phyloP scores from a whole-genome alignment of 2,329 filamentous ascomycete species.

The Onygenales sp. region DNA sequence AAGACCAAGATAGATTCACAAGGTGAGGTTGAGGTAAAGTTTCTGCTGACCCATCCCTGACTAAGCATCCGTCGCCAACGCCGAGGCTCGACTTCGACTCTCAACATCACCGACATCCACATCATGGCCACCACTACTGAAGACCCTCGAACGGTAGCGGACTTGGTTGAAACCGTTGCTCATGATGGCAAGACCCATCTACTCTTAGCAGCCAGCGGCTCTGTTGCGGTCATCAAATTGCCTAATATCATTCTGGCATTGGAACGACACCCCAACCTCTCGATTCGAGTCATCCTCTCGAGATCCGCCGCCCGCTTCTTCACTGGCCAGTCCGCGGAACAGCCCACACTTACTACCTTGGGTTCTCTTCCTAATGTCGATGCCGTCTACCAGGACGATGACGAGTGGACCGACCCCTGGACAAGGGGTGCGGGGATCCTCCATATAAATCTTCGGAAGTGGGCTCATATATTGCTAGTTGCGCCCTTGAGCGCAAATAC shows the following conservation, averaged over 20 bases:
- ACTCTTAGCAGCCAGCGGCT: conserved; percentile 57
- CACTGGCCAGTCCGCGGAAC: conserved; percentile 63
- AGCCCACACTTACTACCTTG: conserved; percentile 58
- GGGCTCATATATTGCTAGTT: conserved; percentile 72
- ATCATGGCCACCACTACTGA: no score
- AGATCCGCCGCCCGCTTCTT: conserved; percentile 66
- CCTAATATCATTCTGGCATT: conserved; percentile 50
- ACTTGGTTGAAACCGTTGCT: conserved; percentile 3
- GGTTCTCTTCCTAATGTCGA: conserved; percentile 61
- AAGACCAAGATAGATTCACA: no score
- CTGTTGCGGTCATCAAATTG: conserved; percentile 84
- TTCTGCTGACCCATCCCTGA: no score
- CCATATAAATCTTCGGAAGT: conserved; percentile 78
- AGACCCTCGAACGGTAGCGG: not conserved
- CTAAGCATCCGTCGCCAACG: no score
- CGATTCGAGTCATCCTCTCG: conserved; percentile 79
- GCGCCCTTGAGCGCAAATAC: conserved; percentile 77
- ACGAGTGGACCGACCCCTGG: conserved; percentile 79
- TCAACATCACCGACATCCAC: no score
- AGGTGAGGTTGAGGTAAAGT: no score
- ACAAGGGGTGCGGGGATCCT: conserved; percentile 67
- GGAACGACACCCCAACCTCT: conserved; percentile 42
- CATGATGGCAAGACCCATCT: conserved; percentile 12
- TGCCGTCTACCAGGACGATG: conserved; percentile 69
- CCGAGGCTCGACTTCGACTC: no score